Conservation (phyloP, 2,329 filamentous ascomycete species). For the Plenodomus lindquistii region DNA sequence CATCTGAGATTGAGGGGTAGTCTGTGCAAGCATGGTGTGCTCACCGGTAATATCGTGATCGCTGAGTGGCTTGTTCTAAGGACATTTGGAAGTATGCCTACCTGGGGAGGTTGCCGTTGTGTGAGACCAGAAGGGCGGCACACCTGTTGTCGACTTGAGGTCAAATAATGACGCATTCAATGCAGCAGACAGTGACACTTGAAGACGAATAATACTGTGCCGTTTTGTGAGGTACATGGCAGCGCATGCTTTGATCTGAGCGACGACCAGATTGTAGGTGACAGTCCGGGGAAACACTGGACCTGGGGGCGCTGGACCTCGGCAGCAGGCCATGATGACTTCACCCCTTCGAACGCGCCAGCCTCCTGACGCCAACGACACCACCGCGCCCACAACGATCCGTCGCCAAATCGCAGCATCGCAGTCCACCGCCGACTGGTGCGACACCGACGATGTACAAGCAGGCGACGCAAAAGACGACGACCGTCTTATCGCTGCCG, state of each 20-base stretch:
- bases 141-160: too few species aligned
- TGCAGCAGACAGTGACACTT: too few species aligned
- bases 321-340: constrained; percentile 33
- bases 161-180: too few species aligned
- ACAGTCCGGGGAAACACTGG: constrained; percentile 13
- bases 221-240: neutral
- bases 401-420: constrained; percentile 12
- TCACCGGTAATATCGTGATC: neutral
- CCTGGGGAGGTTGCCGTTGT: neutral
- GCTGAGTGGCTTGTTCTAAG: neutral
- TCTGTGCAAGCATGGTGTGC: neutral
- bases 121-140: neutral
- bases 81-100: neutral
- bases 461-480: constrained; percentile 46
- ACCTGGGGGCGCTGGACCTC: constrained; percentile 35
- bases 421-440: constrained; percentile 18
- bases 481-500: constrained; percentile 60
- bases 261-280: constrained; percentile 1
- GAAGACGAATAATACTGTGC: too few species aligned
- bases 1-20: neutral
- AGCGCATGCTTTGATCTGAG: constrained; percentile 2
- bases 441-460: constrained; percentile 39
- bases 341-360: constrained; percentile 31
- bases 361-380: constrained; percentile 18
- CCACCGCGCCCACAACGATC: constrained; percentile 17